Evolutionary conservation across 352 stramenopile genomes (phyloP).

Genomic region (Lagenidium giganteum): DNA sequence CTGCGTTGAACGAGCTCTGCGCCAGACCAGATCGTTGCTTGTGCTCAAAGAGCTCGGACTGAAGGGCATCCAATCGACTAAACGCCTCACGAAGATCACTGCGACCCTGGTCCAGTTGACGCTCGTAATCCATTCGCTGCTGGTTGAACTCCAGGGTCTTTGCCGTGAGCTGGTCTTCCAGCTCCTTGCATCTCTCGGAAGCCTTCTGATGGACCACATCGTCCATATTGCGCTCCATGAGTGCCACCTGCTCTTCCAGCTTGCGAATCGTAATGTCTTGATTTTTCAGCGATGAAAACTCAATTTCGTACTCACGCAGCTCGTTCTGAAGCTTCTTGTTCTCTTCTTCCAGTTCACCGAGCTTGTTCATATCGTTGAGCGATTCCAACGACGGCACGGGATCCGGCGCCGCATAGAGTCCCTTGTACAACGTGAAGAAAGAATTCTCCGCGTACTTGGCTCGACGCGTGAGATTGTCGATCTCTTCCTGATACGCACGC

Average conservation of each 20-base stretch:
- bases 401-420: slow-evolving; percentile 82
- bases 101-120: slow-evolving; percentile 52
- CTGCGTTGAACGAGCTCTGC: slow-evolving; percentile 57
- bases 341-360: slow-evolving; percentile 87
- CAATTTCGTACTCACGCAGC: slow-evolving; percentile 90
- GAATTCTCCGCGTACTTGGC: slow-evolving; percentile 90
- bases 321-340: slow-evolving; percentile 89
- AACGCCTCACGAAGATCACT: slow-evolving; percentile 58
- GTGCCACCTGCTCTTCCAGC: slow-evolving; percentile 87
- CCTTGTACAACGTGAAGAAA: slow-evolving; percentile 87
- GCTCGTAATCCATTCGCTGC: slow-evolving; percentile 71
- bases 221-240: slow-evolving; percentile 73
- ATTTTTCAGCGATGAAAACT: slow-evolving; percentile 94
- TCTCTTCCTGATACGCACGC: slow-evolving; percentile 91
- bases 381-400: slow-evolving; percentile 68
- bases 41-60: slow-evolving; percentile 88
- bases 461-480: slow-evolving; percentile 87
- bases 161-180: slow-evolving; percentile 60
- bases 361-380: slow-evolving; percentile 41
- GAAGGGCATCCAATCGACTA: slow-evolving; percentile 82
- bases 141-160: slow-evolving; percentile 76
- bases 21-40: slow-evolving; percentile 72
- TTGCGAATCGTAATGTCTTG: slow-evolving; percentile 97
- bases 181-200: slow-evolving; percentile 45
- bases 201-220: slow-evolving; percentile 57